A percentile compares a stretch with the other conserved stretches of the same genome.
Evolutionary conservation across 352 stramenopile species (phyloP).

Genomic region (Globisporangium camurandrum): DNA sequence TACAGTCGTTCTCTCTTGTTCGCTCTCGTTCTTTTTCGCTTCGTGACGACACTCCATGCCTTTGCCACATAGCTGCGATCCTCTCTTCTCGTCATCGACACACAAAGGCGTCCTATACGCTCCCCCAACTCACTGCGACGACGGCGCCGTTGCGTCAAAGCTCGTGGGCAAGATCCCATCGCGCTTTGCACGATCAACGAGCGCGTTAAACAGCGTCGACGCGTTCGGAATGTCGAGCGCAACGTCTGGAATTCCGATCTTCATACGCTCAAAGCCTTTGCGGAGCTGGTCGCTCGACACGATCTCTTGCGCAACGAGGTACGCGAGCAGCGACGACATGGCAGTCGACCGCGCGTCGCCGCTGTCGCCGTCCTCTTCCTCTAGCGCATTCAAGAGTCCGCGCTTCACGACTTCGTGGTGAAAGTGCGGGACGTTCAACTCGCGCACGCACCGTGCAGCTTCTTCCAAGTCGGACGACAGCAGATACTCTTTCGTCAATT

Average conservation of each 20-base stretch:
- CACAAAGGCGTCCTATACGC: no score
- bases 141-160: slow-evolving; percentile 33
- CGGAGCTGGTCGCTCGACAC: slow-evolving; percentile 48
- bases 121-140: slow-evolving; percentile 4
- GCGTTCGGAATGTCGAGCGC: slow-evolving; percentile 65
- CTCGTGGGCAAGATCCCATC: slow-evolving; percentile 33
- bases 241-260: slow-evolving; percentile 52
- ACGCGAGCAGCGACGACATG: slow-evolving; percentile 73
- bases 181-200: slow-evolving; percentile 35
- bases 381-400: slow-evolving; percentile 49
- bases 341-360: slow-evolving; percentile 34
- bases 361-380: no score
- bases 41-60: no score
- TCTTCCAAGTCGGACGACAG: slow-evolving; percentile 93
- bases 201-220: slow-evolving; percentile 30
- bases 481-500: slow-evolving; percentile 96
- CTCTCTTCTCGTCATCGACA: no score
- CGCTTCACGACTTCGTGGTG: slow-evolving; percentile 95
- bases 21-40: no score
- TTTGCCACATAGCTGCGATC: no score
- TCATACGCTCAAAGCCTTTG: slow-evolving; percentile 83
- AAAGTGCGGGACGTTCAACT: slow-evolving; percentile 95
- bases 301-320: slow-evolving; percentile 60
- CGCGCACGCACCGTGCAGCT: slow-evolving; percentile 85
- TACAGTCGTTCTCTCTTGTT: no score